Evolutionary conservation across 192 early-diverging fungal genomes (phyloP).

Genomic region (Gonapodya sp.): DNA sequence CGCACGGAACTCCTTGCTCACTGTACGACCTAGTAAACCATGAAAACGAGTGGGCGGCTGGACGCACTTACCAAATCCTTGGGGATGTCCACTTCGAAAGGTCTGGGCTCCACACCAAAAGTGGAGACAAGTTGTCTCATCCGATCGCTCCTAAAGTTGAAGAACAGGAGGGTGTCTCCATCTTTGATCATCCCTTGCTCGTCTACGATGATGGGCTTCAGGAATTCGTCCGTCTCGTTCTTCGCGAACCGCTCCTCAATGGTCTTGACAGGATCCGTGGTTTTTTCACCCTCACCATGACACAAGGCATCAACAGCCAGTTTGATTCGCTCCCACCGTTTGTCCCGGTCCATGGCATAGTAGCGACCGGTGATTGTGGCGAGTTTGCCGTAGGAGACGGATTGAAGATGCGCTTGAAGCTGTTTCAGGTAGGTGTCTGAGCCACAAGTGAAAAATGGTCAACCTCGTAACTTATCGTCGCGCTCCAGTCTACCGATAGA

Average conservation of each 20-base stretch:
- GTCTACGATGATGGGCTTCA: conserved; percentile 93
- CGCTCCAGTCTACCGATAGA: not conserved
- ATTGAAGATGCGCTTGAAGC: conserved; percentile 47
- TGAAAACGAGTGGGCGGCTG: not conserved
- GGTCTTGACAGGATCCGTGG: conserved; percentile 46
- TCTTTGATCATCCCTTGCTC: conserved; percentile 70
- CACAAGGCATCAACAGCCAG: conserved; percentile 87
- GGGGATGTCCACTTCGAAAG: conserved; percentile 72
- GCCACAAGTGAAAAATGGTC: too few relatives aligned
- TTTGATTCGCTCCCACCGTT: conserved; percentile 98
- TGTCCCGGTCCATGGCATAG: conserved; percentile 99
- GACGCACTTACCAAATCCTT: conserved; percentile 50
- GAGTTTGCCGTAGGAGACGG: conserved; percentile 66
- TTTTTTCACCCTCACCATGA: conserved; percentile 64
- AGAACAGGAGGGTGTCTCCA: conserved; percentile 89
- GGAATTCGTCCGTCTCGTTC: conserved; percentile 98
- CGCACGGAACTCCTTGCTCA: too few relatives aligned
- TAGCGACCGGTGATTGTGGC: conserved; percentile 93
- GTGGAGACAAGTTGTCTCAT: conserved; percentile 86
- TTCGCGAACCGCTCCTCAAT: conserved; percentile 78
- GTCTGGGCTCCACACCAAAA: conserved; percentile 74
- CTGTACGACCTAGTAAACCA: not conserved
- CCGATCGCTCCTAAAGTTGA: conserved; percentile 97
- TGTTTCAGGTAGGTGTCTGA: conserved; percentile 68
- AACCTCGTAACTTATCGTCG: too few relatives aligned